A percentile compares a stretch with the other conserved stretches of the same genome.
These are phyloP conservation scores for Amanita thiersii DNA, from an alignment of 768 basidiomycete genomes.

Conservation along the genomic window DNA sequence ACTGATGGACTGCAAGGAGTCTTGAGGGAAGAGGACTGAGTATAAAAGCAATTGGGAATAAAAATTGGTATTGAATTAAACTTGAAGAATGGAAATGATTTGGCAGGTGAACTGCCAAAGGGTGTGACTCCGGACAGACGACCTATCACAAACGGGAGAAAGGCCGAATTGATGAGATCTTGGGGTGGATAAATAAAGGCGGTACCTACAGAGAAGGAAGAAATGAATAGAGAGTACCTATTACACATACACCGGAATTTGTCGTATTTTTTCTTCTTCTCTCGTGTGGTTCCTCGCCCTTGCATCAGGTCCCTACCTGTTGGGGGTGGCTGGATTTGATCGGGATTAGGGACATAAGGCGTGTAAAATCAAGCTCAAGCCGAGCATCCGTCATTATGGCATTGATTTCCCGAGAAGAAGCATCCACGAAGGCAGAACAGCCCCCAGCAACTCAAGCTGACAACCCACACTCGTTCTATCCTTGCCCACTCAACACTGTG, in stretches of 20 bases:
- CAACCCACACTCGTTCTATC: no score
- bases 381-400: not conserved
- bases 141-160: conserved; percentile 14
- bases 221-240: not conserved
- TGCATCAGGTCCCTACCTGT: no score
- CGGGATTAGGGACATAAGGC: not conserved
- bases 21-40: conserved; percentile 19
- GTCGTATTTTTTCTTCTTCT: no score
- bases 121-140: conserved; percentile 14
- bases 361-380: not conserved
- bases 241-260: not conserved
- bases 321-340: not conserved
- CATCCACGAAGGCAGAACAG: no score
- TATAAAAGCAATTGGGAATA: conserved; percentile 28
- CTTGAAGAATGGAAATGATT: not conserved
- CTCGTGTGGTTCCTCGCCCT: conserved; percentile 1
- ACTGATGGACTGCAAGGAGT: conserved; percentile 13
- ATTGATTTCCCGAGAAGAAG: not conserved
- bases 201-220: not conserved
- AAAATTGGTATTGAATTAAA: not conserved
- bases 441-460: no score
- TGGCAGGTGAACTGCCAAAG: conserved; percentile 14
- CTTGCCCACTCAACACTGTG: no score
- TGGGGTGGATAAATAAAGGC: not conserved
- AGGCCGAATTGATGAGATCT: conserved; percentile 4